Percentiles rank a stretch among this genome's conserved stretches.
phyloP scores from a whole-genome alignment of 2,329 filamentous ascomycete species.

The Fusarium heterosporum region DNA sequence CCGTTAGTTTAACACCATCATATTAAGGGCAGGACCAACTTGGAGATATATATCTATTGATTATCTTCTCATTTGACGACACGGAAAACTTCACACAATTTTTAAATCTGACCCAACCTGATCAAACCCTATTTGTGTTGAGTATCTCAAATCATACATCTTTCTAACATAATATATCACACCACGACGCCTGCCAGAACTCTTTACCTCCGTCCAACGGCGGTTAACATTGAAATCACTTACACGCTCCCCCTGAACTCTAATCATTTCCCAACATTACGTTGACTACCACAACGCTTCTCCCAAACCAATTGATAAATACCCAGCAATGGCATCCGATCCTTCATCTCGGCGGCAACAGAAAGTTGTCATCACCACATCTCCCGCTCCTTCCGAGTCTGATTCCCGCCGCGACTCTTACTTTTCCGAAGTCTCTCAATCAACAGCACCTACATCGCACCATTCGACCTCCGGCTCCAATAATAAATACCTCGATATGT shows the following conservation, averaged over 20 bases:
- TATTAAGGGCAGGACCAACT: constrained; percentile 42
- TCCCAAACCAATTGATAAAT: constrained; percentile 10
- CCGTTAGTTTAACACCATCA: constrained; percentile 40
- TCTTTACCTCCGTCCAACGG: constrained; percentile 1
- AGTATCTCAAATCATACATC: constrained; percentile 19
- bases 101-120: neutral
- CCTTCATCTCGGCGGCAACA: constrained; percentile 43
- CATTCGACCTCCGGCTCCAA: constrained; percentile 43
- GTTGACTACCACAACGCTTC: constrained; percentile 11
- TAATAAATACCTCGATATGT: constrained; percentile 34
- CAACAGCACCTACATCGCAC: constrained; percentile 48
- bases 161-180: constrained; percentile 21
- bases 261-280: constrained; percentile 5
- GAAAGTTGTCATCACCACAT: constrained; percentile 44
- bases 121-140: constrained; percentile 28
- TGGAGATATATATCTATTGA: constrained; percentile 43
- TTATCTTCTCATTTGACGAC: constrained; percentile 20
- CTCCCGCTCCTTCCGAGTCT: constrained; percentile 43
- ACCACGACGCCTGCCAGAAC: constrained; percentile 7
- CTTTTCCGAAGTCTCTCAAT: constrained; percentile 45
- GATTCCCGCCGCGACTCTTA: constrained; percentile 47
- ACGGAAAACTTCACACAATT: constrained; percentile 1
- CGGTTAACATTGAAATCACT: constrained; percentile 21
- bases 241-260: constrained; percentile 24
- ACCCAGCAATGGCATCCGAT: constrained; percentile 35